Base-by-base conservation (phyloP, 2,329 filamentous ascomycete genomes). In the Trichophyton simii region DNA sequence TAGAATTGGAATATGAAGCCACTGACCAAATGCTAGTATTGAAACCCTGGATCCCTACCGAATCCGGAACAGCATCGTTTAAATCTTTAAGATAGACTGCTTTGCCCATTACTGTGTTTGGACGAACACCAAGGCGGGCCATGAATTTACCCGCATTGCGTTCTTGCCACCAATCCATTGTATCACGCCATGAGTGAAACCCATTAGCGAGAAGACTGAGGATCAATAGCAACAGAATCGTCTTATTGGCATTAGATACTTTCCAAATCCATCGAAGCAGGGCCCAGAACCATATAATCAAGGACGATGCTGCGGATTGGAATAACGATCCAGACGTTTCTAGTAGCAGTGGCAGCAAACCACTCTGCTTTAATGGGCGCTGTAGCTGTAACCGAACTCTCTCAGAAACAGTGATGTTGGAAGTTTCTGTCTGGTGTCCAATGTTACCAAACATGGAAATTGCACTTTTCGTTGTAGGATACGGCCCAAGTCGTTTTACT, bases 1-100 rank as follows among this genome's bases (percentile, higher is more conserved):
- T 20, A 4, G 8, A 18, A n/a, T 44, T 4, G 18, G 18, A 31
- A 13, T 38, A 15, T 18, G 15, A 3, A 59, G 13, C 1, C 15
- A 31, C 65, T 62, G 61, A 66, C 65, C 76, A 78, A 48, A 71
- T 68, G 62, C 71, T 73, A 18, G 71, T 58, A 38, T 68, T 68
- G 41, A 63, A 66, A 15, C 58, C 52, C 42, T 67, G 69, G 66
- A 68, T 71, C 38, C 68, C 65, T 1, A 71, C 73, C 20, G 67
- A 65, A 59, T 72, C 72, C 20, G 76, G 69, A 59, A 83, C 76
- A 15, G 82, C 84, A 64, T 87, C 83, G 62, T 91, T 86, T 58
- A 97, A 78, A 72, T 97, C 92, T 59, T 80, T 80, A 61, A 96
- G 75, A 71, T 94, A 96, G 28, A 99, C 84, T 7, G 89, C 85